Conservation (phyloP, 75 land plant genomes). For the Chamaecyparis obtusa region DNA sequence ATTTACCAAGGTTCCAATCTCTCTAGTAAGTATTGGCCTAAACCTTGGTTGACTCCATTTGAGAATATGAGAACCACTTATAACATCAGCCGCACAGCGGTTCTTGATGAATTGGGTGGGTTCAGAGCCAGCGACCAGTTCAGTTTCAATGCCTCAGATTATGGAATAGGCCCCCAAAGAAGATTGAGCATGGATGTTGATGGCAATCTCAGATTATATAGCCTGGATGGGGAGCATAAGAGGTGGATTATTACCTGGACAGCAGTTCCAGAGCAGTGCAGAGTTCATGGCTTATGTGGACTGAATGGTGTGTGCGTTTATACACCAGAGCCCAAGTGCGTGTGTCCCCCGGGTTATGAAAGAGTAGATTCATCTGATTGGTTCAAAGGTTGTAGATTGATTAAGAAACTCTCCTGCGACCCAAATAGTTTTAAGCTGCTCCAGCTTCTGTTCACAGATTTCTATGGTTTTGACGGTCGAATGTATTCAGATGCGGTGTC, state of each 20-base stretch:
- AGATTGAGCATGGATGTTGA: constrained; percentile 50
- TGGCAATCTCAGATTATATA: constrained; percentile 55
- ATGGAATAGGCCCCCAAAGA: constrained; percentile 27
- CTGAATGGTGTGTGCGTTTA: constrained; percentile 39
- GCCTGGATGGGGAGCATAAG: constrained; percentile 17
- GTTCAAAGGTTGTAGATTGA: not conserved
- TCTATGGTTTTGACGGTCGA: not conserved
- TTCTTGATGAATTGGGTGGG: constrained; percentile 33
- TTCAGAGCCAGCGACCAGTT: constrained; percentile 37
- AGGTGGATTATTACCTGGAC: constrained; percentile 44
- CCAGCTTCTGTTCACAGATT: not conserved
- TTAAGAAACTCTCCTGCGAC: not conserved
- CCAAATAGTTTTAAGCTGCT: not conserved
- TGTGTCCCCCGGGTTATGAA: constrained; percentile 9
- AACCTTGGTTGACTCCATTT: constrained; percentile 15
- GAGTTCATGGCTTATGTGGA: constrained; percentile 56
- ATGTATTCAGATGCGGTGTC: not conserved
- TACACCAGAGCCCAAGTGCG: not conserved
- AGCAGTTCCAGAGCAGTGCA: constrained; percentile 32
- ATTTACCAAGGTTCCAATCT: constrained; percentile 34
- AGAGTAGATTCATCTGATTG: constrained; percentile 5
- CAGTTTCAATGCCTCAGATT: constrained; percentile 37
- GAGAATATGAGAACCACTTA: constrained; percentile 35
- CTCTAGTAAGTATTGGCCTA: constrained; percentile 48
- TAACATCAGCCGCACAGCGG: constrained; percentile 35